A percentile compares a stretch with the other conserved stretches of the same genome.
These are phyloP conservation scores for Picea glauca DNA, from an alignment of 75 land plant species.

Conservation along the genomic window DNA sequence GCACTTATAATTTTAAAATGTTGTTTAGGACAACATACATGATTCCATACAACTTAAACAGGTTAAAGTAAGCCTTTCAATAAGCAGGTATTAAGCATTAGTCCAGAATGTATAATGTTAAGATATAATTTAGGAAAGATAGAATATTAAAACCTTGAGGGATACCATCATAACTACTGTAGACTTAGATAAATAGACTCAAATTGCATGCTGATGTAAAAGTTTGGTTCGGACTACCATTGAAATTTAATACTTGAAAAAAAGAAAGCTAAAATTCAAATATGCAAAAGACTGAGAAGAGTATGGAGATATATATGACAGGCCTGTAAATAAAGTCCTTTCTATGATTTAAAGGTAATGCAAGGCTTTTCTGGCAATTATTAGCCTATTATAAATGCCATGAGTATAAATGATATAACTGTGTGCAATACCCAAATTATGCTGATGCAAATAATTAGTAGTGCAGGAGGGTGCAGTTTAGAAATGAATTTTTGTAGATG, in stretches of 20 bases:
- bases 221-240: neutral
- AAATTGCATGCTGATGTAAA: neutral
- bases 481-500: neutral
- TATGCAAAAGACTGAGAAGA: neutral
- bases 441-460: neutral
- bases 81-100: neutral
- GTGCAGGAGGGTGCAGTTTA: neutral
- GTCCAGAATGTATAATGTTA: neutral
- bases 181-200: neutral
- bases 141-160: neutral
- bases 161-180: neutral
- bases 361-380: neutral
- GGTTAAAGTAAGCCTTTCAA: neutral
- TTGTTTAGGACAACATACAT: no score
- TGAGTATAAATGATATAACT: neutral
- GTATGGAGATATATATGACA: neutral
- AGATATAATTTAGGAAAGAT: neutral
- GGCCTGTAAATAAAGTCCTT: neutral
- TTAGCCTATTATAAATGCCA: neutral
- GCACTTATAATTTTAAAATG: no score
- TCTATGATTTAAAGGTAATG: neutral
- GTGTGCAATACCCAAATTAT: neutral
- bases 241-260: neutral
- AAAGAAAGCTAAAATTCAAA: neutral
- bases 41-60: neutral